phyloP scores from a whole-genome alignment of 805 yeast species.

The Teunomyces cretensis region DNA sequence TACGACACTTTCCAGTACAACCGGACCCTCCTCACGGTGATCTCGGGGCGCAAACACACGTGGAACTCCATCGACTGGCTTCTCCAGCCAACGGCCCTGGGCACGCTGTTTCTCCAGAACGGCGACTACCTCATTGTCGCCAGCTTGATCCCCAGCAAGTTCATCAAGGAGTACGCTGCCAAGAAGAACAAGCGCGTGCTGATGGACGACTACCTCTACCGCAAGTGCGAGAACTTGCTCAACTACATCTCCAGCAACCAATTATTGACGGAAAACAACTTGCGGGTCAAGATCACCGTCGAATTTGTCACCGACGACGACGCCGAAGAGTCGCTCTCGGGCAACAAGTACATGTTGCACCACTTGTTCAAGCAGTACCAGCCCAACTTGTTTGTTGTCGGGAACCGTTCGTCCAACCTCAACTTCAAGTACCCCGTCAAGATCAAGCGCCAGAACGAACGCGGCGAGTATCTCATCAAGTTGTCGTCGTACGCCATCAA shows the following conservation, averaged over 20 bases:
- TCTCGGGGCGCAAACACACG: constrained; percentile 44
- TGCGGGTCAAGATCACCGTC: constrained; percentile 38
- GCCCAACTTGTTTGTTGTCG: constrained; percentile 38
- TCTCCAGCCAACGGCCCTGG: constrained; percentile 18
- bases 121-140: constrained; percentile 42
- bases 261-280: constrained; percentile 14
- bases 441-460: constrained; percentile 17
- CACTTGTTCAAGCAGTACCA: constrained; percentile 41
- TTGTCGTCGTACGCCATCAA: constrained; percentile 38
- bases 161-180: constrained; percentile 11
- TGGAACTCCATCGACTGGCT: constrained; percentile 46
- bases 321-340: constrained; percentile 9
- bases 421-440: constrained; percentile 43
- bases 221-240: constrained; percentile 22
- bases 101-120: constrained; percentile 26
- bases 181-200: constrained; percentile 9
- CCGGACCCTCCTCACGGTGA: constrained; percentile 36
- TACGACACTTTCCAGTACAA: constrained; percentile 18
- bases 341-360: constrained; percentile 36
- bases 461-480: constrained; percentile 32
- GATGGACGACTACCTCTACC: constrained; percentile 17
- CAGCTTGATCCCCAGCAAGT: constrained; percentile 30
- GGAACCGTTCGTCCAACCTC: constrained; percentile 39
- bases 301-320: constrained; percentile 34
- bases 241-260: constrained; percentile 15